These are phyloP conservation scores for Trichocladium antarcticum DNA, from an alignment of 495 filamentous ascomycete genomes.

Conservation along the genomic window DNA sequence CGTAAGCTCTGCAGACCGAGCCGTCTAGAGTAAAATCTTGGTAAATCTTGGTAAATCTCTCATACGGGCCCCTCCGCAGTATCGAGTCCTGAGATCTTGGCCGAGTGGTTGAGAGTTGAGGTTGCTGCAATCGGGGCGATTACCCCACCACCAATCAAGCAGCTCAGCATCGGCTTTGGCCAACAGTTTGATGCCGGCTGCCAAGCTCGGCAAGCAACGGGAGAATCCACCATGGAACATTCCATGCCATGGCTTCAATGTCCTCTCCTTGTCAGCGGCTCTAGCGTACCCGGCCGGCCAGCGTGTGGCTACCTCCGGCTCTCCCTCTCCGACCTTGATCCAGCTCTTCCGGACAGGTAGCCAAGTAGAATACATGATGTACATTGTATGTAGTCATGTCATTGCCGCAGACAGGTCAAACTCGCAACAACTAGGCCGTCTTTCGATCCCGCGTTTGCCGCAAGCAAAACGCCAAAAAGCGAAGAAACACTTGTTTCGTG, in stretches of 20 bases:
- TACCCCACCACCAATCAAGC: neutral
- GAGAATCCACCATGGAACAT: slow-evolving; percentile 2
- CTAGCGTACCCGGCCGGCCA: neutral
- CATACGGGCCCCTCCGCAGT: too few species aligned
- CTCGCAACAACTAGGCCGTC: too few species aligned
- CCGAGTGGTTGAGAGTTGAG: too few species aligned
- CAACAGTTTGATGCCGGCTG: neutral
- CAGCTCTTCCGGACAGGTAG: neutral
- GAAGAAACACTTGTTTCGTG: neutral
- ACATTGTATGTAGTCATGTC: neutral
- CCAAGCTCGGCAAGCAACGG: slow-evolving; percentile 9
- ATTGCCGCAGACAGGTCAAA: too few species aligned
- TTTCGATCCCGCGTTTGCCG: neutral
- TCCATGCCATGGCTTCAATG: neutral
- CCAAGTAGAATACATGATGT: neutral
- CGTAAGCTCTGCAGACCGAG: too few species aligned
- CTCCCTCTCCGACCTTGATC: neutral
- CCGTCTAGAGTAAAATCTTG: too few species aligned
- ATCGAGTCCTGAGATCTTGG: too few species aligned
- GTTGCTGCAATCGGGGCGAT: neutral
- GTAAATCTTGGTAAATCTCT: too few species aligned
- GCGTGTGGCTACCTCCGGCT: neutral
- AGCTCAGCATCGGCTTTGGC: slow-evolving; percentile 4
- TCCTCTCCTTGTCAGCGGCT: neutral
- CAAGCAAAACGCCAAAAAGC: neutral